phyloP scores from a whole-genome alignment of 2,329 filamentous ascomycete genomes.

The Fusarium cyanostomum region DNA sequence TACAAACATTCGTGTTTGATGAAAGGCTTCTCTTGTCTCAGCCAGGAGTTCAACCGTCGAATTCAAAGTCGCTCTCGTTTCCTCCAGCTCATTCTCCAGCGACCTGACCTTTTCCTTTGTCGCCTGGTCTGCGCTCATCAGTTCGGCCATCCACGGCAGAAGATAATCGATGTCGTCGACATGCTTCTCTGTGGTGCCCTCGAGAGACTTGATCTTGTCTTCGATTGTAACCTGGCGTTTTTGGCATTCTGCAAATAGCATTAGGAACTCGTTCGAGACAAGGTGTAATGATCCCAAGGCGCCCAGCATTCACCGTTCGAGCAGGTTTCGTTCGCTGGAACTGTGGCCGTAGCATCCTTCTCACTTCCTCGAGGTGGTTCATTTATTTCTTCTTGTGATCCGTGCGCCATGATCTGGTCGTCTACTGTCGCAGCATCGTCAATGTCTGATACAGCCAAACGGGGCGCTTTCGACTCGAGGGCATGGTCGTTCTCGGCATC shows the following conservation, averaged over 20 bases:
- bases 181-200: not conserved
- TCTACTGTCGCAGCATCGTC: not conserved
- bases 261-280: not conserved
- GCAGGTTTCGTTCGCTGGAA: not conserved
- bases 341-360: not conserved
- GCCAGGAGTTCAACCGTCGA: not conserved
- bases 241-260: not conserved
- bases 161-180: not conserved
- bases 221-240: not conserved
- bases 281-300: not conserved
- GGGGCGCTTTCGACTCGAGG: not conserved
- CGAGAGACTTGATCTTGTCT: not conserved
- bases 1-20: not conserved
- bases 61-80: not conserved
- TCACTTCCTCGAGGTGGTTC: not conserved
- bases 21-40: not conserved
- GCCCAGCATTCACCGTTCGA: not conserved
- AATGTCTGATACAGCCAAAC: no score
- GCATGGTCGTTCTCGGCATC: not conserved
- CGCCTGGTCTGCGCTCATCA: not conserved
- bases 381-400: not conserved
- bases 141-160: not conserved
- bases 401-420: not conserved
- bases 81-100: not conserved
- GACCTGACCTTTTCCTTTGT: not conserved